These are phyloP conservation scores for Talaromyces islandicus DNA, from an alignment of 2,329 filamentous ascomycete species.

Conservation along the genomic window DNA sequence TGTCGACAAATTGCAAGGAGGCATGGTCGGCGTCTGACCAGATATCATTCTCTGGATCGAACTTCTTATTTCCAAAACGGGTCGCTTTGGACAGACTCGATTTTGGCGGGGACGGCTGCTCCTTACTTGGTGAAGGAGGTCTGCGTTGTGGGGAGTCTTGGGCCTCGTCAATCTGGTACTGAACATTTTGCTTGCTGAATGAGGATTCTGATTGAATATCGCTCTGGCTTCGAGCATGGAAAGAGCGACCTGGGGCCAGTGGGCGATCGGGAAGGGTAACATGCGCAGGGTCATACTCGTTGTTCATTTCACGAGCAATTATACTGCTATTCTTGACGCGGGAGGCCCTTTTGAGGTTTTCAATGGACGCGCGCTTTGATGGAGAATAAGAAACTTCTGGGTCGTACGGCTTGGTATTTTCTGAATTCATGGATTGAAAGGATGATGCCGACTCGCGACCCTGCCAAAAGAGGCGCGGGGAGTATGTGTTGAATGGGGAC, in stretches of 20 bases:
- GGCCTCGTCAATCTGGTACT: slow-evolving; percentile 10
- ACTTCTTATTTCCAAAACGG: slow-evolving; percentile 56
- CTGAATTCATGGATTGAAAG: slow-evolving; percentile 52
- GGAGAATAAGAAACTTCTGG: slow-evolving; percentile 62
- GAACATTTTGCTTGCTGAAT: neutral
- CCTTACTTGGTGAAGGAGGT: slow-evolving; percentile 57
- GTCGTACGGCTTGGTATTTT: slow-evolving; percentile 61
- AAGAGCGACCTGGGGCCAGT: slow-evolving; percentile 57
- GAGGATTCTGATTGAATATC: slow-evolving; percentile 54
- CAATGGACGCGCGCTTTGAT: slow-evolving; percentile 81
- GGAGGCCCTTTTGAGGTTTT: slow-evolving; percentile 89
- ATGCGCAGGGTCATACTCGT: slow-evolving; percentile 81
- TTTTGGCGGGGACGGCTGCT: slow-evolving; percentile 74
- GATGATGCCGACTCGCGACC: slow-evolving; percentile 63
- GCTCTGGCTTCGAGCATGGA: slow-evolving; percentile 61
- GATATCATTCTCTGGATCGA: slow-evolving; percentile 62
- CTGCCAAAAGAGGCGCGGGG: slow-evolving; percentile 89
- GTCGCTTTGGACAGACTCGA: slow-evolving; percentile 71
- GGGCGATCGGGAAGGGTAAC: slow-evolving; percentile 76
- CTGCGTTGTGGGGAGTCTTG: slow-evolving; percentile 14
- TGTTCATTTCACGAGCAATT: slow-evolving; percentile 84
- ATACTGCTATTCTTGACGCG: slow-evolving; percentile 98
- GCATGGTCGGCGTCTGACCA: slow-evolving; percentile 64
- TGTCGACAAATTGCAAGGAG: slow-evolving; percentile 53
- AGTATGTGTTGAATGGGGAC: slow-evolving; percentile 64